Conservation (phyloP, 2,329 filamentous ascomycete species). For the Dendrostoma leiphaemia region DNA sequence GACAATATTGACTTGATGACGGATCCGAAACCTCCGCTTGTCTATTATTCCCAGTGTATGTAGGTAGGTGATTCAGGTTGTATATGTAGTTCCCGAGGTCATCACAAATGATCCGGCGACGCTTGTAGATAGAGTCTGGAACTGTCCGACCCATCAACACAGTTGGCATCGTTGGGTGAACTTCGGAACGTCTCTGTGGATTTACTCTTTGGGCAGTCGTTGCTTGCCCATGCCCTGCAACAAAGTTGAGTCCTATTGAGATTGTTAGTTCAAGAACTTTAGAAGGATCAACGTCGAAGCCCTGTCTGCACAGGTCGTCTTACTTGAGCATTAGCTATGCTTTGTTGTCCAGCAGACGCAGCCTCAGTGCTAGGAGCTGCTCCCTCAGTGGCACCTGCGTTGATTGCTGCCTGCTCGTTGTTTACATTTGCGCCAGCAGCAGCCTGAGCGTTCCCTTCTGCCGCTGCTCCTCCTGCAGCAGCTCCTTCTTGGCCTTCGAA, state of each 20-base stretch:
- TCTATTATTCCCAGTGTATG: too few species aligned
- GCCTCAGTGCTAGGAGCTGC: background rate
- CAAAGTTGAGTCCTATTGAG: background rate
- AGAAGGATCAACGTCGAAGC: background rate
- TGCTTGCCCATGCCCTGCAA: constrained; percentile 11
- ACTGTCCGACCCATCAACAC: too few species aligned
- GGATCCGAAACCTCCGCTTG: too few species aligned
- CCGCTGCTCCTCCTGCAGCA: constrained; percentile 27
- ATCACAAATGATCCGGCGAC: too few species aligned
- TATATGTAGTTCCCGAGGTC: too few species aligned
- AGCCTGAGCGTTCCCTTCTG: constrained; percentile 28
- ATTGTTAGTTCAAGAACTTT: background rate
- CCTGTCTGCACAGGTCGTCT: background rate
- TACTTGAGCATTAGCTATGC: background rate
- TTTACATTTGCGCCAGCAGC: background rate
- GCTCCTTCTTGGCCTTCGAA: constrained; percentile 28
- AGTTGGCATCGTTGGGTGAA: too few species aligned
- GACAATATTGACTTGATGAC: too few species aligned
- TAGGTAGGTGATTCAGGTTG: too few species aligned
- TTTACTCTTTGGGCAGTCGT: constrained; percentile 25
- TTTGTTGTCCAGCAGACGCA: background rate
- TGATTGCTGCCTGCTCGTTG: background rate
- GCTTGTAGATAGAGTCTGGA: too few species aligned
- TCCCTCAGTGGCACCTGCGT: background rate
- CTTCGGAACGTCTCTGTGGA: too few species aligned